phyloP scores from a whole-genome alignment of 2,329 filamentous ascomycete genomes.

The Monosporascus sp. region DNA sequence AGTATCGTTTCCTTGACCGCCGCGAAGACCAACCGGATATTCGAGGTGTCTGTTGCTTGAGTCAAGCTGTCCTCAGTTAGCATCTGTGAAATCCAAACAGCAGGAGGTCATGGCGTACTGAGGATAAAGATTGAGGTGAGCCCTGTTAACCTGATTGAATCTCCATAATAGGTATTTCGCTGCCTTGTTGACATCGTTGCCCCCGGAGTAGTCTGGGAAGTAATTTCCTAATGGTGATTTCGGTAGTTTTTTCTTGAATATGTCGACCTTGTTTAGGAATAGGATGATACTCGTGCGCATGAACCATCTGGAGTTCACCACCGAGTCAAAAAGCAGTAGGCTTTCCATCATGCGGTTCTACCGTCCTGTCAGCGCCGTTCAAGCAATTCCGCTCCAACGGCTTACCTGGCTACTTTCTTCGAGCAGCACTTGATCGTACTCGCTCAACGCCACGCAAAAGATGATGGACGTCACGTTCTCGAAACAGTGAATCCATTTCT shows the following conservation, averaged over 20 bases:
- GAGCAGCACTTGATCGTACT: constrained; percentile 94
- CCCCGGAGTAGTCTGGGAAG: constrained; percentile 96
- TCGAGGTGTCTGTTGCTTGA: constrained; percentile 97
- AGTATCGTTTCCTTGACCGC: constrained; percentile 98
- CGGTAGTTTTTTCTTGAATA: constrained; percentile 91
- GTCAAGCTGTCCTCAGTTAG: constrained; percentile 62
- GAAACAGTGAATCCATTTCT: constrained; percentile 99
- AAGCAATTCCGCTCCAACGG: neutral
- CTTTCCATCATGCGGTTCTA: constrained; percentile 99
- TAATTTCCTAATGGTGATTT: constrained; percentile 89
- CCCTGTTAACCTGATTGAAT: constrained; percentile 97
- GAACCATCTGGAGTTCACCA: constrained; percentile 98
- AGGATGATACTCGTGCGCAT: constrained; percentile 98
- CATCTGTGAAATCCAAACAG: neutral
- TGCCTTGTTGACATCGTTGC: constrained; percentile 95
- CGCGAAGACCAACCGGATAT: constrained; percentile 95
- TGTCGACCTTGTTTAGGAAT: constrained; percentile 97
- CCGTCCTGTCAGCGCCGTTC: constrained; percentile 9
- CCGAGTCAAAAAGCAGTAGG: constrained; percentile 90
- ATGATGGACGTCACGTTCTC: constrained; percentile 99
- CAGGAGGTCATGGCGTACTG: constrained; percentile 60
- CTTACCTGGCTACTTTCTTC: constrained; percentile 93
- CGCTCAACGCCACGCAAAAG: constrained; percentile 95
- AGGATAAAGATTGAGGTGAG: constrained; percentile 92
- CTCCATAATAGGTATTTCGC: constrained; percentile 97